Evolutionary conservation across 164 flowering plant genomes (phyloP).

Genomic region (Houttuynia cordata): DNA sequence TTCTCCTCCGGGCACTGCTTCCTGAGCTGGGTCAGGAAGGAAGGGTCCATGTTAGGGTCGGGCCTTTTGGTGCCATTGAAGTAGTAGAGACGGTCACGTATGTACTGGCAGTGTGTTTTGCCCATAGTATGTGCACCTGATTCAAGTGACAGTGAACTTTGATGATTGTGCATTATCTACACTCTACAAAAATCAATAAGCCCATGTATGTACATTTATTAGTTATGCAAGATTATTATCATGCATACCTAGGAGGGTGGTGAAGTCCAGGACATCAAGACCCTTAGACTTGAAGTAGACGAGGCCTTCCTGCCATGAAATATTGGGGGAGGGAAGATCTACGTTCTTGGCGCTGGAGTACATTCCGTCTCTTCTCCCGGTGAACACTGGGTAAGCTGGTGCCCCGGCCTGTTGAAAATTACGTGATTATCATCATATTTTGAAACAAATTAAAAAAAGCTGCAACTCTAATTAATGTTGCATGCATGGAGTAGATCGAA

Average conservation of each 20-base stretch:
- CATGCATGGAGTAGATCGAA: too few relatives aligned
- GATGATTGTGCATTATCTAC: too few relatives aligned
- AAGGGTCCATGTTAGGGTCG: conserved; percentile 44
- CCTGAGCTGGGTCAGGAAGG: conserved; percentile 25
- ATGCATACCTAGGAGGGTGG: conserved; percentile 53
- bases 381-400: conserved; percentile 60
- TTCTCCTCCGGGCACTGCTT: conserved; percentile 25
- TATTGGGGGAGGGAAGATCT: conserved; percentile 63
- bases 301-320: conserved; percentile 31
- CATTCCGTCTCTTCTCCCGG: conserved; percentile 63
- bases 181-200: too few relatives aligned
- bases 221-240: neutral
- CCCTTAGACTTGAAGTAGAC: conserved; percentile 52
- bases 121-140: conserved; percentile 76
- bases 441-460: too few relatives aligned
- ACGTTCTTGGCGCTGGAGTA: conserved; percentile 37
- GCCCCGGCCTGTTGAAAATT: conserved; percentile 55
- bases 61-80: conserved; percentile 38
- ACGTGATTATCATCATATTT: too few relatives aligned
- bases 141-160: too few relatives aligned
- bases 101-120: conserved; percentile 42
- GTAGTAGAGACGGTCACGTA: conserved; percentile 58
- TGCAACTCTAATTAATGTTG: too few relatives aligned
- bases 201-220: neutral
- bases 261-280: conserved; percentile 39